Base-by-base conservation (phyloP, 2,329 filamentous ascomycete genomes). In the Diaporthe caulivora region DNA sequence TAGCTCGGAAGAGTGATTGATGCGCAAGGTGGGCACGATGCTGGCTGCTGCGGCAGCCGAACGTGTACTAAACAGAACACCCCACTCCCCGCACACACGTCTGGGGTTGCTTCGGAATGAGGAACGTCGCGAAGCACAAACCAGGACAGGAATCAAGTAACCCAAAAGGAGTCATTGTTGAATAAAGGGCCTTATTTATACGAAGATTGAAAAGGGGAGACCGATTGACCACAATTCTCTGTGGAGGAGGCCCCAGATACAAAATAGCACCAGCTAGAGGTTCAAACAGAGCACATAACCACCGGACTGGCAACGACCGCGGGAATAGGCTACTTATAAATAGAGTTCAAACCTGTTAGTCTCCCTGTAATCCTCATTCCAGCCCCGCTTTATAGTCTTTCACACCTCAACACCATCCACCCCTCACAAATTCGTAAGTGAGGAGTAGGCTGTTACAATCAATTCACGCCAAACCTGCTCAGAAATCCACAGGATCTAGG, bases 341-440 rank as follows among this genome's bases (percentile, higher is more conserved):
- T 24, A 49, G 29, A 65, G 29, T 49, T 34, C 29, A 18, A 51
- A 53, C 62, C 24, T 40, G 44, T 51, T 10, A 7, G 7, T 21
- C 10, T 21, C 11, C n/a, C 18, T 21, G 29, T 17, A 15, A 21
- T 13, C 34, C 62, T n/a, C 62, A 51, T 17, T 8, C 21, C 62
- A 65, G 62, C 62, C 62, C 62, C 62, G 62, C 62, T 51, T 65
- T 51, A 65, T 65, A 53, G 62, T 65, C 62, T 51, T 53, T 17
- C 29, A 37, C 29, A 24, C 62, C 44, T 31, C 37, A 51, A 65
- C 62, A 34, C 44, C 11, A 37, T 24, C 24, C 17, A 51, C 4
- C 17, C 1, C 44, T 17, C 62, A n/a, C 44, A 5, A 26, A 13
- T 40, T n/a, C 62, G 37, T 11, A 24, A 37, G 37, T 40, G 13